Evolutionary conservation across 345 rosid species (phyloP).

Genomic region (Nephelium lappaceum): DNA sequence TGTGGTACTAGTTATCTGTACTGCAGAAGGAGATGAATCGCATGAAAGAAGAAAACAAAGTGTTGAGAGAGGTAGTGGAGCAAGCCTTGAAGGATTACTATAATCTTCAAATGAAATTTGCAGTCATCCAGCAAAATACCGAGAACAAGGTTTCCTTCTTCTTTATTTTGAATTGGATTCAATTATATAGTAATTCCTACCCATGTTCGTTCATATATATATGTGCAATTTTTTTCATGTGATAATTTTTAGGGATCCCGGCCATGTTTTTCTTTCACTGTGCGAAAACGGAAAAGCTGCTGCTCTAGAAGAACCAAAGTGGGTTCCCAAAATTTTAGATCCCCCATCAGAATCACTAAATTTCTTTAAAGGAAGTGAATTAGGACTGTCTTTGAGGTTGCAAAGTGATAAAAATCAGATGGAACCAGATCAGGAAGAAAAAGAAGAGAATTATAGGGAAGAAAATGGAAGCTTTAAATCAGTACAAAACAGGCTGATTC

Average conservation of each 20-base stretch:
- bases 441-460: conserved; percentile 7
- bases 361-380: conserved; percentile 21
- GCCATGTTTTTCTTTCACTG: conserved; percentile 36
- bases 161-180: not conserved
- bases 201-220: too few relatives aligned
- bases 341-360: not conserved
- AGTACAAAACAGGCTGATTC: conserved; percentile 28
- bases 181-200: conserved; percentile 3
- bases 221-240: too few relatives aligned
- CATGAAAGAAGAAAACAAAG: conserved; percentile 62
- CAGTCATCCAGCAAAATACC: conserved; percentile 44
- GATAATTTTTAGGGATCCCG: conserved; percentile 32
- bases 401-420: conserved; percentile 13
- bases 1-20: conserved; percentile 36
- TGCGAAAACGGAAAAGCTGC: conserved; percentile 13
- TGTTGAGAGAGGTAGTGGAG: conserved; percentile 55
- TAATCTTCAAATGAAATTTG: conserved; percentile 53
- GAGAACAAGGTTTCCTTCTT: conserved; percentile 22
- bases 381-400: conserved; percentile 57
- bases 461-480: conserved; percentile 9
- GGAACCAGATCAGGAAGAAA: conserved; percentile 7
- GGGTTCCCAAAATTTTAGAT: conserved; percentile 9
- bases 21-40: conserved; percentile 55
- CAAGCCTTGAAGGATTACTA: conserved; percentile 58
- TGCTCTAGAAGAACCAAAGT: conserved; percentile 25